Evolutionary conservation across 2,329 filamentous ascomycete genomes (phyloP).

Genomic region (Ophiocordyceps camponoti-saundersi): DNA sequence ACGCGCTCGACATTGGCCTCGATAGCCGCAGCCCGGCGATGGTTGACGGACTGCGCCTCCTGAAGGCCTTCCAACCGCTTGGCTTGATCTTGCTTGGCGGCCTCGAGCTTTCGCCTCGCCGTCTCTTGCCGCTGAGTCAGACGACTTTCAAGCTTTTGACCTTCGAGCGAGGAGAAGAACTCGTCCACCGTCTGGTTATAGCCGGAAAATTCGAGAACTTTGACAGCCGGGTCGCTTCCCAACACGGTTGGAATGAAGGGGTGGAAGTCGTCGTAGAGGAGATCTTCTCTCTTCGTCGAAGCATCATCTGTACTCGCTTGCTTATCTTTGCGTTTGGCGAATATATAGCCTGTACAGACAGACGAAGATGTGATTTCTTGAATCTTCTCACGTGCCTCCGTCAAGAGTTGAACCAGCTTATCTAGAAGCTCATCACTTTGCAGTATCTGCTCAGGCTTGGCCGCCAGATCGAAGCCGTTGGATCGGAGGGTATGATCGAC

Average conservation of each 20-base stretch:
- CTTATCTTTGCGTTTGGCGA: constrained; percentile 45
- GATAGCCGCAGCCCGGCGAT: constrained; percentile 78
- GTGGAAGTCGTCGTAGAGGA: constrained; percentile 90
- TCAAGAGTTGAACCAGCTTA: constrained; percentile 48
- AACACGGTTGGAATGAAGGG: constrained; percentile 78
- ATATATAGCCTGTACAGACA: constrained; percentile 66
- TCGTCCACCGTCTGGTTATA: constrained; percentile 93
- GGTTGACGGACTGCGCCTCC: constrained; percentile 63
- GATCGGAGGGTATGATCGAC: constrained; percentile 70
- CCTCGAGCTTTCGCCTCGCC: constrained; percentile 70
- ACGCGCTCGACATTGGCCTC: constrained; percentile 82
- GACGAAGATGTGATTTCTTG: constrained; percentile 49
- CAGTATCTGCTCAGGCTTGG: constrained; percentile 53
- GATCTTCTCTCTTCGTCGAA: constrained; percentile 21
- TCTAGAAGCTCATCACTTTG: constrained; percentile 47
- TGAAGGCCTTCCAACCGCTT: constrained; percentile 75
- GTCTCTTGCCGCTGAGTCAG: constrained; percentile 66
- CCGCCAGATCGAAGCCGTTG: constrained; percentile 49
- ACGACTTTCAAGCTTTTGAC: constrained; percentile 74
- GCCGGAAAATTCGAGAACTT: constrained; percentile 59
- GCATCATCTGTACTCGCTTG: constrained; percentile 15
- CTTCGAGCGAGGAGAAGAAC: constrained; percentile 93
- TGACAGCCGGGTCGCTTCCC: constrained; percentile 43
- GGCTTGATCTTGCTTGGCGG: constrained; percentile 67
- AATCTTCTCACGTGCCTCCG: constrained; percentile 53